Base-by-base conservation (phyloP, 1,284 basidiomycete genomes). In the Ustilago crameri region DNA sequence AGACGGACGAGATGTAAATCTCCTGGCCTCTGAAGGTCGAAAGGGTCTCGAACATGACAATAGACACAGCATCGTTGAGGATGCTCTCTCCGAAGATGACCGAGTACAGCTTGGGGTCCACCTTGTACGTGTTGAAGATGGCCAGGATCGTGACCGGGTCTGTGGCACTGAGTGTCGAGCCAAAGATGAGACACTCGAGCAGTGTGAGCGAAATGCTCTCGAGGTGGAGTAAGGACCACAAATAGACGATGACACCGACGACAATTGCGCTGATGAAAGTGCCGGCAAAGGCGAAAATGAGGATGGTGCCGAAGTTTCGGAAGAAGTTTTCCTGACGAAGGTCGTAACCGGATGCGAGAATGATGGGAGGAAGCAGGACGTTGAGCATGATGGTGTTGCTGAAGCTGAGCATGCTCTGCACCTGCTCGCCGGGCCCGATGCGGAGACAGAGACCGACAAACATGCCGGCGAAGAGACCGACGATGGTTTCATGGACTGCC, bases 11-110 rank as follows among this genome's bases (percentile, higher is more conserved):
- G 24, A 97, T 80, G 83, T 90, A 91, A 59, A 98, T 91, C 77
- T 95, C 91, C 55, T 90, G 89, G 23, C 92, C 93, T 74, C 95
- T 92, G 84, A 98, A 97, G 76, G 91, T 91, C 3, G 91, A 91
- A 47, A 98, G 86, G 0, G 95, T 97, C 84, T 99, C 95, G 85
- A 98, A 98, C 93, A 99, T 96, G 85, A 98, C 95, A 86, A 98
- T 98, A 86, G 93, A 94, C 77, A 99, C 95, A 26, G 95, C 95
- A 87, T 99, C 95, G 85, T 99, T 98, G 67, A 99, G 85, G 65
- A 99, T 88, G 83, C 91, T 93, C 85, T 98, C 95, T 32, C 96
- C 96, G 82, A 98, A 99, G 78, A 99, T 99, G 85, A 98, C 89
- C 53, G 90, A 92, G 85, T 98, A 98, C 5, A 99, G 87, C 84